A percentile compares a stretch with the other conserved stretches of the same genome.
phyloP scores from a whole-genome alignment of 1,284 basidiomycete species.

The Xerocomus minutiporus region DNA sequence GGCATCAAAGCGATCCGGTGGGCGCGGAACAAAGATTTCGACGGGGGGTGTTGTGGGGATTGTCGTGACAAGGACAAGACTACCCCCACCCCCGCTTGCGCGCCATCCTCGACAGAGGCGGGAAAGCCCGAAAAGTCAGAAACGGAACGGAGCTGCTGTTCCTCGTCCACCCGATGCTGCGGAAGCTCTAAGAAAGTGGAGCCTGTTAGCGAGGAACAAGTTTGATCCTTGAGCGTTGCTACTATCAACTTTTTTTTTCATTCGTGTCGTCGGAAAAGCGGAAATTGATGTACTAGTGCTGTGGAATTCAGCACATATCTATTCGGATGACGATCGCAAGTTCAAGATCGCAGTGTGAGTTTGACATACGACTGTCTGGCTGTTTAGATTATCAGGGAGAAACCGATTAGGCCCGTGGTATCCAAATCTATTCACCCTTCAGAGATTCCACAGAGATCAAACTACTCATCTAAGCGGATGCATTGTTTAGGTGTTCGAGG shows the following conservation, averaged over 20 bases:
- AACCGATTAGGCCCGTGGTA: too few species aligned
- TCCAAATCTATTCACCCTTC: too few species aligned
- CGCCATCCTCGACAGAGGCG: background rate
- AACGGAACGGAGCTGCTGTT: background rate
- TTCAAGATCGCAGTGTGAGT: too few species aligned
- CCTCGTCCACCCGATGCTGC: background rate
- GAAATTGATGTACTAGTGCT: too few species aligned
- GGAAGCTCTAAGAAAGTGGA: background rate
- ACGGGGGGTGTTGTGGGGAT: constrained; percentile 37
- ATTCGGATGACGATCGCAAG: too few species aligned
- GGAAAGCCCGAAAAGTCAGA: background rate
- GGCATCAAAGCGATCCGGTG: constrained; percentile 40
- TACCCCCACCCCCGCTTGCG: background rate
- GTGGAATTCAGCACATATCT: too few species aligned
- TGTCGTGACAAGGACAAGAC: constrained; percentile 4
- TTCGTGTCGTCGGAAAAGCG: background rate
- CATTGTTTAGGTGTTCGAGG: too few species aligned
- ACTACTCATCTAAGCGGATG: too few species aligned
- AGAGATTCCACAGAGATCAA: too few species aligned
- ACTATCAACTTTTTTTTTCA: background rate
- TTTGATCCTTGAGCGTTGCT: constrained; percentile 1
- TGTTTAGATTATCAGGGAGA: too few species aligned
- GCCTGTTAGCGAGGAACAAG: background rate
- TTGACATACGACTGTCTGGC: too few species aligned
- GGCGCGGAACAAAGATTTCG: constrained; percentile 34